Base-by-base conservation (phyloP, 2,329 filamentous ascomycete genomes). In the Volutella citrinella region DNA sequence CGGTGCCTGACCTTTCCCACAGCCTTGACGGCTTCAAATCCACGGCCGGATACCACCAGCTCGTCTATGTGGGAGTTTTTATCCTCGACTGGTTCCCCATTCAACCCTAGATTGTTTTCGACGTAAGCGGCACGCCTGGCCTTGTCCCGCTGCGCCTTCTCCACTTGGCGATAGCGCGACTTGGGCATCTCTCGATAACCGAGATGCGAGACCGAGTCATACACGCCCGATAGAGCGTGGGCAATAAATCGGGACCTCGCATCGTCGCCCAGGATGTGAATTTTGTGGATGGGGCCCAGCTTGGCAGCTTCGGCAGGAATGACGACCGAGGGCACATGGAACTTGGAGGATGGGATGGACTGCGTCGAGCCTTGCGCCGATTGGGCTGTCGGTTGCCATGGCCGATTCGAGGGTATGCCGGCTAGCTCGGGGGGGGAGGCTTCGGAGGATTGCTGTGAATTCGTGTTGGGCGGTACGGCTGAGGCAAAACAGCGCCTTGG, bases 1-100 rank as follows among this genome's bases (percentile, higher is more conserved):
- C 87, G 76, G 50, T 87, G 73, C 34, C 71, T 74, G 34, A 93
- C 67, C 1, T 70, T 63, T 5, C 67, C 53, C 16, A 94, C 55
- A 3, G 81, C 78, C 21, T 69, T 56, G 10, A 74, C 65, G 2
- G 61, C 59, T 15, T 82, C 73, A 53, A 82, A 81, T 0, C 57
- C 62, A 5, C 49, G 46, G 16, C 78, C 79, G 3, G 82, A 78
- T 14, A 93, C 70, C 26, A 94, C 76, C 27, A 93, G 68, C 48
- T 83, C 80, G 47, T 82, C 72, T 34, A 94, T 93, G 14, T 68
- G 72, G 15, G 70, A 68, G 13, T 66, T 51, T 32, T 70, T 54
- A 19, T 53, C 34, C 18, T 46, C 28, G 21, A 43, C 36, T 5
- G 40, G 19, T 12, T 40, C 34, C 13, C 36, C 28, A 3, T 26